Conservation (phyloP, 257 asterid species). For the Paulownia fortunei region DNA sequence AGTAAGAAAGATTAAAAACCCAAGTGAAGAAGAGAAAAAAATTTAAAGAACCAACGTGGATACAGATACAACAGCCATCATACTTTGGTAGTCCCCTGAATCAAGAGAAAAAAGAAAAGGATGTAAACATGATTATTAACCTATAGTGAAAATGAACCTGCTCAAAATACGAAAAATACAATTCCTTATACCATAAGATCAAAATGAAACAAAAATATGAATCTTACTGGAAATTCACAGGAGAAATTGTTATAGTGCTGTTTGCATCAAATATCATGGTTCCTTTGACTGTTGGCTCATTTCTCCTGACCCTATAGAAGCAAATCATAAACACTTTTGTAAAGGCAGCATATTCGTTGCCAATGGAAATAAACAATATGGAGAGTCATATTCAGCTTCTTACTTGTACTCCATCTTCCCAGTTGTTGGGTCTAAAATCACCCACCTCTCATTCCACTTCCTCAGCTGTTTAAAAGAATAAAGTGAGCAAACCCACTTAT, state of each 20-base stretch:
- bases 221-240: slow-evolving; percentile 96
- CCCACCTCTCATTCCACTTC: slow-evolving; percentile 99
- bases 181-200: slow-evolving; percentile 13
- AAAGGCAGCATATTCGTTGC: slow-evolving; percentile 2
- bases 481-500: slow-evolving; percentile 23
- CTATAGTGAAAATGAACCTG: neutral
- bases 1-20: neutral
- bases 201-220: slow-evolving; percentile 21
- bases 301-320: slow-evolving; percentile 74
- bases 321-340: slow-evolving; percentile 24
- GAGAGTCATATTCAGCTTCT: slow-evolving; percentile 33
- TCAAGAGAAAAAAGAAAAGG: slow-evolving; percentile 33
- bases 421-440: slow-evolving; percentile 94
- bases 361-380: slow-evolving; percentile 7
- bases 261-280: slow-evolving; percentile 85
- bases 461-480: slow-evolving; percentile 62
- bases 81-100: slow-evolving; percentile 93
- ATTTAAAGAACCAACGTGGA: slow-evolving; percentile 50
- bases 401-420: slow-evolving; percentile 99
- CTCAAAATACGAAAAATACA: slow-evolving; percentile 1
- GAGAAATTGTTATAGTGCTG: slow-evolving; percentile 91
- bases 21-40: slow-evolving; percentile 6
- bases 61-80: slow-evolving; percentile 98
- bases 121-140: slow-evolving; percentile 25
- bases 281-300: slow-evolving; percentile 90